Evolutionary conservation across 306 rosid genomes (phyloP).

Genomic region (Mucuna pruriens): DNA sequence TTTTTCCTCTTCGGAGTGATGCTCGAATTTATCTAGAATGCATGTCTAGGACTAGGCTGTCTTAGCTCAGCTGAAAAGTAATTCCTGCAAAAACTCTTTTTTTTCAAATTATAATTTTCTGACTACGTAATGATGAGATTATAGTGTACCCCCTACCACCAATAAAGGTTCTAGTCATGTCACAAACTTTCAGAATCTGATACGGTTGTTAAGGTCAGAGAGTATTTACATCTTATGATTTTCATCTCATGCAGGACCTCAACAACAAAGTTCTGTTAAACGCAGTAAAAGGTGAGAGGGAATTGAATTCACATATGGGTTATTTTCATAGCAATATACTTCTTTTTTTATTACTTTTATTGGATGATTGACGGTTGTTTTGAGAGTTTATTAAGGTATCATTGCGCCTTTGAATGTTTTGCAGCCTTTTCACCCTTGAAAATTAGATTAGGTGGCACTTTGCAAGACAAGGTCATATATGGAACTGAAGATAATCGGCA

Average conservation of each 20-base stretch:
- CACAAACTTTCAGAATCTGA: conserved; percentile 13
- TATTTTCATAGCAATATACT: conserved; percentile 17
- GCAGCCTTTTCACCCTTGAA: conserved; percentile 95
- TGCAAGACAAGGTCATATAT: conserved; percentile 85
- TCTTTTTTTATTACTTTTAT: not conserved
- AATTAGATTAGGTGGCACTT: conserved; percentile 84
- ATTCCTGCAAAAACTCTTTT: conserved; percentile 8
- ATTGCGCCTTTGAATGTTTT: conserved; percentile 40
- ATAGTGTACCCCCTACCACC: not conserved
- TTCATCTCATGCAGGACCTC: conserved; percentile 71
- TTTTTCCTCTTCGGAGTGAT: not conserved
- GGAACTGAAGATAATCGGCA: conserved; percentile 59
- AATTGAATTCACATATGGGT: not conserved
- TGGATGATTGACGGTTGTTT: not conserved
- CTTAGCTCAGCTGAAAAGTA: conserved; percentile 30
- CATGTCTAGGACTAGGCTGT: not conserved
- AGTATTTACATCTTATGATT: conserved; percentile 16
- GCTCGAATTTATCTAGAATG: conserved; percentile 26
- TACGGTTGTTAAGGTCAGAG: conserved; percentile 12
- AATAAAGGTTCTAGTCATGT: not conserved
- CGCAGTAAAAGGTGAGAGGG: conserved; percentile 76
- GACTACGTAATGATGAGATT: not conserved
- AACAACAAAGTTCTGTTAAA: conserved; percentile 66
- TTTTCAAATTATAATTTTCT: not conserved
- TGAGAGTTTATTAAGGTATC: conserved; percentile 10